Base-by-base conservation (phyloP, 2,329 filamentous ascomycete genomes). In the Colletotrichum chlorophyti region DNA sequence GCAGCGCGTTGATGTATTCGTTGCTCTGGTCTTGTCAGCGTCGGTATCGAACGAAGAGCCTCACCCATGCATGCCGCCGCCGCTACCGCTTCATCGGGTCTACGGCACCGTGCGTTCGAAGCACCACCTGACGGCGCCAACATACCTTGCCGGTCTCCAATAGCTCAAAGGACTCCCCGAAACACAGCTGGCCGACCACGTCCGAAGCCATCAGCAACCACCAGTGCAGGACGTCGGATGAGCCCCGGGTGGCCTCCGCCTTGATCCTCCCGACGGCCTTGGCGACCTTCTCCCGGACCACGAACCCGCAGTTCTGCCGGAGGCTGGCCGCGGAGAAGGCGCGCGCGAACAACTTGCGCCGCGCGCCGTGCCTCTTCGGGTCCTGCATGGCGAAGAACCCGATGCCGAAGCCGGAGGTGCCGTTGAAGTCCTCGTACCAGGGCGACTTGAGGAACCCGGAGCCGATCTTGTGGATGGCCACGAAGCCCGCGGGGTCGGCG, bases 101-200 rank as follows among this genome's bases (percentile, higher is more conserved):
- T n/a, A n/a, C n/a, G n/a, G n/a, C n/a, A n/a, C n/a, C n/a, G n/a
- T n/a, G n/a, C n/a, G n/a, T n/a, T n/a, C n/a, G n/a, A n/a, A n/a
- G n/a, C n/a, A n/a, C n/a, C n/a, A n/a, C n/a, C n/a, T n/a, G n/a
- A n/a, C n/a, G n/a, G n/a, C n/a, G n/a, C n/a, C n/a, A n/a, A 55
- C 69, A 58, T 64, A 83, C 81, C 69, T 79, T 67, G 14, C 80
- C 80, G 4, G 67, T 65, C 52, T 85, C 81, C 4, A 87, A 66
- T 70, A 80, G 79, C 0, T 69, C 67, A 55, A 85, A 85, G 1
- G 80, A 80, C n/a, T 84, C 76, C 0, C 83, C 83, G 65, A 86
- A 86, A 1, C 71, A 77, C 6, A 86, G 66, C 47, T 84, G 75
- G 0, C 76, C 80, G 46, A 85, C 81, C 1, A 83, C 68, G 63